Evolutionary conservation across 805 yeast species (phyloP).

Genomic region (Spathaspora boniae): DNA sequence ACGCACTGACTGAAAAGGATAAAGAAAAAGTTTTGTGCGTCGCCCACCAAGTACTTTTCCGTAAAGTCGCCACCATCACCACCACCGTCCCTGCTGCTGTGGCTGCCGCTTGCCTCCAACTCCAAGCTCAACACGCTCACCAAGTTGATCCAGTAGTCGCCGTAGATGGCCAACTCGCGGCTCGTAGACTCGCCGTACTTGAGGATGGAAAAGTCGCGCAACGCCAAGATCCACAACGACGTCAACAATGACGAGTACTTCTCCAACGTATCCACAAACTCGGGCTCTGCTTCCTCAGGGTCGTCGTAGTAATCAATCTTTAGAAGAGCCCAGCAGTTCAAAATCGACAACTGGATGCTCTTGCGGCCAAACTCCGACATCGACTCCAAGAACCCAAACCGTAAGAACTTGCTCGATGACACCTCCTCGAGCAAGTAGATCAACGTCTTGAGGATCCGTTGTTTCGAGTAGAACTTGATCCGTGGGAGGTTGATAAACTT

Average conservation of each 20-base stretch:
- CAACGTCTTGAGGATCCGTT: slow-evolving; percentile 57
- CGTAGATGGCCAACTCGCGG: slow-evolving; percentile 47
- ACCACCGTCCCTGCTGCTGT: no score
- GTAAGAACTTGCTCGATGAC: slow-evolving; percentile 38
- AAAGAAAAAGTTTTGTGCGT: slow-evolving; percentile 64
- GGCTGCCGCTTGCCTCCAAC: slow-evolving; percentile 50
- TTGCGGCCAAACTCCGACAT: slow-evolving; percentile 45
- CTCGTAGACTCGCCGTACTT: slow-evolving; percentile 47
- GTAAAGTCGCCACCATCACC: slow-evolving; percentile 37
- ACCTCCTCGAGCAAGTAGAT: slow-evolving; percentile 64
- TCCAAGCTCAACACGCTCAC: slow-evolving; percentile 71
- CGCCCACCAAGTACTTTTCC: slow-evolving; percentile 45
- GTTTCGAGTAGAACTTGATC: slow-evolving; percentile 42
- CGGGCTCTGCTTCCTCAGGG: slow-evolving; percentile 30
- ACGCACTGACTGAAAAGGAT: slow-evolving; percentile 81
- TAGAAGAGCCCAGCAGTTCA: slow-evolving; percentile 73
- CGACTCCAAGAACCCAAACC: slow-evolving; percentile 53
- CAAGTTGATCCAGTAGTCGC: slow-evolving; percentile 70
- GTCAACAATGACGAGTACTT: slow-evolving; percentile 59
- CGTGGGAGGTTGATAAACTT: slow-evolving; percentile 55
- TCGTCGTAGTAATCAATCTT: slow-evolving; percentile 24
- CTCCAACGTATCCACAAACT: slow-evolving; percentile 46
- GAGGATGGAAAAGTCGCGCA: slow-evolving; percentile 70
- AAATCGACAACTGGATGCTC: slow-evolving; percentile 54
- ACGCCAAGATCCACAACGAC: slow-evolving; percentile 74